Evolutionary conservation across 108 stramenopile species (phyloP), one percentile per base, ranked within the genome.

Genomic region (Schizochytrium sp.): DNA sequence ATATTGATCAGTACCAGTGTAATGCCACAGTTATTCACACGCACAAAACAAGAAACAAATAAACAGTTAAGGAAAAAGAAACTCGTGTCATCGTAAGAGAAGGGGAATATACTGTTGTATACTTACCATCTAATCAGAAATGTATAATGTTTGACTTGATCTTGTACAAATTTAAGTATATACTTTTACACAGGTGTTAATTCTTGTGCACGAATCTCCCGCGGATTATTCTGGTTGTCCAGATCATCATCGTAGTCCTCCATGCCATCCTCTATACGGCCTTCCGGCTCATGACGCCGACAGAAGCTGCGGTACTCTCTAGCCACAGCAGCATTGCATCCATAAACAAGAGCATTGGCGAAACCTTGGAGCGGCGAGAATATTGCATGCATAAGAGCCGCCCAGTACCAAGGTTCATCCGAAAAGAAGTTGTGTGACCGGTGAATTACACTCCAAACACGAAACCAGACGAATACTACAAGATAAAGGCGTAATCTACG

Each of bases 291-390:
- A 44, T 8, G 7, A 69, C 64, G 42, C 42, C 64, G 40, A 38
- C 7, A 69, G 28, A 44, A 69, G 12, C 64, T 38, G 40, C 64
- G 0, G 28, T 69, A 69, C 28, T 69, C 64, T 8, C 64, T 38
- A 8, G 64, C 3, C 2, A 69, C 64, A 8, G 64, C 64, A 15
- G 64, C 64, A 15, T 69, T 69, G 64, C 64, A 69, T 3, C 64
- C 64, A 15, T 69, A 69, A 15, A 69, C 64, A 13, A 69, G 64
- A 38, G 64, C 64, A 44, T 69, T 69, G 64, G 64, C 64, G 15
- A 69, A 69, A 15, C 64, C 64, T 69, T 69, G 64, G 1, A 69
- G 64, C 5, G 64, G 64, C 64, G 64, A 69, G 64, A 69, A 69
- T 8, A 69, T 7, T 0, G 64, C 64, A 15, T 69, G 64, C 64